Evolutionary conservation across 352 stramenopile species (phyloP), one percentile per base, ranked within the genome.

Genomic region (Globisporangium rhizosaccharum): DNA sequence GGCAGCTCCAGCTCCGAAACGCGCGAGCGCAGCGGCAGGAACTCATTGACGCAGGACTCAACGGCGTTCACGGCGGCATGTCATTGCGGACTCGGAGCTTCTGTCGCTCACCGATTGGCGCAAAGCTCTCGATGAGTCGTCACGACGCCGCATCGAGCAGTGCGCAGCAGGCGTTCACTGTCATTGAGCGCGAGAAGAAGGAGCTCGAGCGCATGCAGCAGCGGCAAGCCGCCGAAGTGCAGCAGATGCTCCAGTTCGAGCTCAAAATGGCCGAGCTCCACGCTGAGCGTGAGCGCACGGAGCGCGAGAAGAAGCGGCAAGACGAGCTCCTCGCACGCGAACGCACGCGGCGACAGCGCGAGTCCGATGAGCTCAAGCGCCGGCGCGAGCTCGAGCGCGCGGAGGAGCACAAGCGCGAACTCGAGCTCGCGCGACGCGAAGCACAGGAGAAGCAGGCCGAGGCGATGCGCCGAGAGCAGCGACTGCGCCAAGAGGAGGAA

Each of bases 171-270:
- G 78, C 88, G n/a, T 79, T 71, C 44, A 81, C 70, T 0, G 68
- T 81, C n/a, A 71, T 93, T 20, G 74, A 87, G 53, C 71, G 71
- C 0, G 84, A 94, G 54, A 87, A 86, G 47, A 67, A 67, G 25
- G 76, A 87, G 41, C 59, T 93, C 1, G 79, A 89, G 51, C 73
- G 79, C n/a, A 91, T 93, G 26, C 73, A 79, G 54, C 71, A 74
- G 20, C 84, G 84, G 0, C 84, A 90, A 59, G 65, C 75, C 0
- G 59, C 76, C 1, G 83, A 91, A 42, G 76, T 91, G 72, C 81
- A 93, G 63, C 81, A 91, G 45, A 70, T 90, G 64, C 59, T 90
- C 0, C 62, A 66, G 14, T 88, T 87, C 57, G 83, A 92, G 51
- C 64, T 89, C 30, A 79, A 76, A 30, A 86, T 81, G 72, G 67